Percentiles rank a stretch among this genome's conserved stretches.
phyloP scores from a whole-genome alignment of 129 eudicot species.

The Chrysanthemum seticuspe region DNA sequence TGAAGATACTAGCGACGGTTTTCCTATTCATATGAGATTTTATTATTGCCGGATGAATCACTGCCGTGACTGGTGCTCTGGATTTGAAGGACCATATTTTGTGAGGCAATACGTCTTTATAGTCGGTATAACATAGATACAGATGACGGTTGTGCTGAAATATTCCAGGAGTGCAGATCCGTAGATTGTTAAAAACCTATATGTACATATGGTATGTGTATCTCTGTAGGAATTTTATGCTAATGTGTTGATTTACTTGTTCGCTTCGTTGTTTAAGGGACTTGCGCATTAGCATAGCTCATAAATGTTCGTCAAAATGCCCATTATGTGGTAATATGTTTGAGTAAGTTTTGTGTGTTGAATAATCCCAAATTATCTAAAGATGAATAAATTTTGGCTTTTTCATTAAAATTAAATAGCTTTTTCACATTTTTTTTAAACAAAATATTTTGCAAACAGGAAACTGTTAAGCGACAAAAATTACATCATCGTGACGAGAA shows the following conservation, averaged over 20 bases:
- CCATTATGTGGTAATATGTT: too few species aligned
- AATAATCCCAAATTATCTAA: too few species aligned
- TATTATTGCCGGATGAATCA: background rate
- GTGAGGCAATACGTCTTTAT: background rate
- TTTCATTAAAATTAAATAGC: too few species aligned
- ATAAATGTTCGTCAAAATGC: too few species aligned
- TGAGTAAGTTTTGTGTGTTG: too few species aligned
- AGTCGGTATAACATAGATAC: background rate
- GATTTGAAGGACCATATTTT: background rate
- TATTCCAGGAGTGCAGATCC: constrained; percentile 7
- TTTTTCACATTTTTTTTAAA: too few species aligned
- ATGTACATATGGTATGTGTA: background rate
- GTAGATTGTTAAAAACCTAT: background rate
- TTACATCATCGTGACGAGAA: too few species aligned
- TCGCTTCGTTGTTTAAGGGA: background rate
- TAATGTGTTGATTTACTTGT: background rate
- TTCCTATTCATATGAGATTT: too few species aligned
- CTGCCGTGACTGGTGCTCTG: background rate
- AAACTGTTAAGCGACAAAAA: too few species aligned
- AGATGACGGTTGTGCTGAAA: background rate
- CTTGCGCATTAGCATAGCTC: background rate
- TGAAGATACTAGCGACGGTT: background rate
- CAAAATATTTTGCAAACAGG: too few species aligned
- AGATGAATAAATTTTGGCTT: too few species aligned
- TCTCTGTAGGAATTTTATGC: background rate